Base-by-base conservation (phyloP, 805 yeast genomes). In the Candida chauliodis region DNA sequence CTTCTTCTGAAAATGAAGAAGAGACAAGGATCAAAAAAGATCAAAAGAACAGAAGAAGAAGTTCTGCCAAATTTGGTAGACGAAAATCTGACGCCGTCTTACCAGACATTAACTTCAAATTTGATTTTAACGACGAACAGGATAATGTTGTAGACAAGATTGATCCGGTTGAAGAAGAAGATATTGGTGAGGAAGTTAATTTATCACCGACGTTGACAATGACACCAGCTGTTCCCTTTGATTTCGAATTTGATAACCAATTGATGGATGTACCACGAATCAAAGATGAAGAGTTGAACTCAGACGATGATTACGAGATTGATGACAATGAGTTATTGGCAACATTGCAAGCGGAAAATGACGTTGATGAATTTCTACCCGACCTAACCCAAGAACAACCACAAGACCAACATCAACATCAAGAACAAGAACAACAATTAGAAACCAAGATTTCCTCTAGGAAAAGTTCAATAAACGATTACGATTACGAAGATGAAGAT, bases 241-340 rank as follows among this genome's bases (percentile, higher is more conserved):
- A 56, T 25, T 53, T 59, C 35, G 62, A 59, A 23, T 61, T 59
- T 33, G 63, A 62, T 36, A 47, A 51, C 24, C 53, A 62, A 40
- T 40, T 63, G 27, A 55, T 74, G 40, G 73, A 63, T 41, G 81
- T 75, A 3, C 82, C 81, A 11, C 72, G 69, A 44, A 59, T 76
- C 42, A 67, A 69, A 33, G 79, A 74, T 18, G 67, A 63, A 19
- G 75, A 67, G 34, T 48, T 66, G 30, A 63, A 62, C 41, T 76
- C 83, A 0, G 88, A 79, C 40, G 87, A 78, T 8, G 90, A 80
- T 50, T 79, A 81, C 48, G 81, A 75, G 47, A 69, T 75, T 42
- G 81, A 69, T 48, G 75, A 69, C 45, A 67, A 69, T 44, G 75
- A 66, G 43, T 51, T 69, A 22, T 52, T 69, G 30, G 75, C 74